These are phyloP conservation scores for Aureobasidium sp. DNA, from an alignment of 2,329 filamentous ascomycete genomes.

Conservation along the genomic window DNA sequence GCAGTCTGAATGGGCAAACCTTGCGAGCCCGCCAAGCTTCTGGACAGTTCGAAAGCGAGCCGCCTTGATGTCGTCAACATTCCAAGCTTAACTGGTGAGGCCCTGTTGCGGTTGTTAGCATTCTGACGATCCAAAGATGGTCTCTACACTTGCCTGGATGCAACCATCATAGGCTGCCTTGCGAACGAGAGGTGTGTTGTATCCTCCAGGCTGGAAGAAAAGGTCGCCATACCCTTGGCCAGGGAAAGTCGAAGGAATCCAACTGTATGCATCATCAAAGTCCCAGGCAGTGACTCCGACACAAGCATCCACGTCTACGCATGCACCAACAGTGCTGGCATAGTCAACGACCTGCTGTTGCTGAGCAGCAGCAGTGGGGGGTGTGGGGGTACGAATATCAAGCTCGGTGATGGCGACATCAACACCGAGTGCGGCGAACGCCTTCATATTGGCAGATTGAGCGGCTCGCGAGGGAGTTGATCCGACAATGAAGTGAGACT, in stretches of 20 bases:
- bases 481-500: constrained; percentile 52
- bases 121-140: background rate
- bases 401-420: constrained; percentile 56
- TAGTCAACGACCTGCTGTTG: constrained; percentile 44
- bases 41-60: background rate
- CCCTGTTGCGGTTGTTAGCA: background rate
- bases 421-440: constrained; percentile 44
- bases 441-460: constrained; percentile 38
- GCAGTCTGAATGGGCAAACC: background rate
- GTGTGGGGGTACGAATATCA: constrained; percentile 44
- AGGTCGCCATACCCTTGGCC: constrained; percentile 30
- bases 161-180: constrained; percentile 13
- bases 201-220: constrained; percentile 17
- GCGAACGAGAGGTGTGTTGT: constrained; percentile 17
- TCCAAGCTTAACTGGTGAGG: background rate
- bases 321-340: constrained; percentile 28
- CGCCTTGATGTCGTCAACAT: background rate
- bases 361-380: constrained; percentile 37
- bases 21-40: background rate
- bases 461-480: constrained; percentile 38
- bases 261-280: constrained; percentile 32
- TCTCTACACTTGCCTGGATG: background rate
- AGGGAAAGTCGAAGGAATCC: constrained; percentile 32
- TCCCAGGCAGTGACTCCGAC: constrained; percentile 34
- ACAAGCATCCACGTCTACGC: constrained; percentile 28